phyloP scores from a whole-genome alignment of 2,329 filamentous ascomycete genomes.

The Monilinia laxa region DNA sequence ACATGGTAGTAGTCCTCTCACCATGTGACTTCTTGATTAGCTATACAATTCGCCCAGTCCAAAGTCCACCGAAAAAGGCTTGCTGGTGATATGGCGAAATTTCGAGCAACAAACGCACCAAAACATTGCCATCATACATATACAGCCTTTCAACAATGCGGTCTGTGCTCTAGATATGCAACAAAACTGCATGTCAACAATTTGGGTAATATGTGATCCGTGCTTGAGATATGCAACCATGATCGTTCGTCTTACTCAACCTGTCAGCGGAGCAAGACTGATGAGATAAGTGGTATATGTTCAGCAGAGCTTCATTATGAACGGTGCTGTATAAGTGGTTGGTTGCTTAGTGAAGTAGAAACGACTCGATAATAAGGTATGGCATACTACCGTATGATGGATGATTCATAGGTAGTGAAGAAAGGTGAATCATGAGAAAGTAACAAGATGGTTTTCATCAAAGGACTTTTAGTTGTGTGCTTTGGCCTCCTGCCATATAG shows the following conservation, averaged over 20 bases:
- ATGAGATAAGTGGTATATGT: background rate
- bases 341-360: background rate
- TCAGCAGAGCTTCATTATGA: background rate
- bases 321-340: background rate
- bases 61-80: background rate
- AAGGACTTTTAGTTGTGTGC: no score
- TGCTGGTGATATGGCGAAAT: background rate
- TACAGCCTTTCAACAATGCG: background rate
- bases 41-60: background rate
- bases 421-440: background rate
- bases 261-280: background rate
- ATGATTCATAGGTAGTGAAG: background rate
- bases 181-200: slow-evolving; percentile 14
- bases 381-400: background rate
- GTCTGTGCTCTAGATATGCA: slow-evolving; percentile 17
- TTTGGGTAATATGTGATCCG: slow-evolving; percentile 15
- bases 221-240: slow-evolving; percentile 16
- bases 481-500: background rate
- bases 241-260: background rate
- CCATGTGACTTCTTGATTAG: background rate
- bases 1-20: background rate
- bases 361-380: no score
- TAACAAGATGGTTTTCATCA: background rate
- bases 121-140: background rate
- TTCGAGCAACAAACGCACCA: no score